Conservation (phyloP, 768 basidiomycete genomes). For the Russula abietina region DNA sequence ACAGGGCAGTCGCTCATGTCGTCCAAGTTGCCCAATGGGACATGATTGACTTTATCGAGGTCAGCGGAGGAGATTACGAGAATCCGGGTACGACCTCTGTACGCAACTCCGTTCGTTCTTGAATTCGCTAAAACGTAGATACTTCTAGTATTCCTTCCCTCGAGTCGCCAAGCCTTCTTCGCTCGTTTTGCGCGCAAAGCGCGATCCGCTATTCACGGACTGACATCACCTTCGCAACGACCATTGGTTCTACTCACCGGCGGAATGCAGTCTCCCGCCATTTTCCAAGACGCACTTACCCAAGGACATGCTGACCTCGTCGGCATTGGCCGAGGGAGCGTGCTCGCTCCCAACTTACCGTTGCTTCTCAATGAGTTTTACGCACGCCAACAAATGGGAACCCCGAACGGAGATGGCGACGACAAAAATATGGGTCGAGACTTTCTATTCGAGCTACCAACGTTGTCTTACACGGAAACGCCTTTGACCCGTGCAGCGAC, state of each 20-base stretch:
- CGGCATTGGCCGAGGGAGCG: slow-evolving; percentile 66
- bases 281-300: slow-evolving; percentile 48
- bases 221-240: slow-evolving; percentile 27
- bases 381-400: not conserved
- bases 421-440: slow-evolving; percentile 20
- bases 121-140: not conserved
- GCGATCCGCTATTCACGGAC: slow-evolving; percentile 38
- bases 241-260: slow-evolving; percentile 79
- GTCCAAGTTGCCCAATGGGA: slow-evolving; percentile 56
- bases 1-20: slow-evolving; percentile 55
- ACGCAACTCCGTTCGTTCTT: not conserved
- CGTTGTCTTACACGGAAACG: slow-evolving; percentile 8
- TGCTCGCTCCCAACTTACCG: slow-evolving; percentile 59
- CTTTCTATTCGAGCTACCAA: slow-evolving; percentile 7
- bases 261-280: slow-evolving; percentile 57
- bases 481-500: slow-evolving; percentile 3
- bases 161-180: slow-evolving; percentile 67
- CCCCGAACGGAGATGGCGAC: not conserved
- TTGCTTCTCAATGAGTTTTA: slow-evolving; percentile 26
- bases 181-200: slow-evolving; percentile 57
- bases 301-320: slow-evolving; percentile 62
- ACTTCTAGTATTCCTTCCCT: slow-evolving; percentile 30
- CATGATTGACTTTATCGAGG: slow-evolving; percentile 75
- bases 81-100: slow-evolving; percentile 47
- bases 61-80: slow-evolving; percentile 85